Evolutionary conservation across 2,329 filamentous ascomycete genomes (phyloP).

Genomic region (Epichloe festucae): DNA sequence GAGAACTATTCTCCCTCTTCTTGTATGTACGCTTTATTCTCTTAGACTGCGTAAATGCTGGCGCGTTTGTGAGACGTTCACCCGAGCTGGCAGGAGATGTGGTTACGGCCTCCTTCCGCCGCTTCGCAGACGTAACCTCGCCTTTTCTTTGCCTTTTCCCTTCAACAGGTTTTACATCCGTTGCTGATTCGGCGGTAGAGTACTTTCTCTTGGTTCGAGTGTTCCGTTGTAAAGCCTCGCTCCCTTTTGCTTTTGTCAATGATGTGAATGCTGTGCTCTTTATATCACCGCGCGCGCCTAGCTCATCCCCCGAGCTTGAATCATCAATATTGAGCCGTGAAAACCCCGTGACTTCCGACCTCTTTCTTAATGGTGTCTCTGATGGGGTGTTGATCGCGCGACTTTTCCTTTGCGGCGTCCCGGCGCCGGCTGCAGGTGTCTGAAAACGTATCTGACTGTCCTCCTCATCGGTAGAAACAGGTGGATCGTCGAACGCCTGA

Average conservation of each 20-base stretch:
- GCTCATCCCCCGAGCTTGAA: conserved; percentile 15
- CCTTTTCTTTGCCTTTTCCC: conserved; percentile 6
- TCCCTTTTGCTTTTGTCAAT: conserved; percentile 13
- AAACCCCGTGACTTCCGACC: background rate
- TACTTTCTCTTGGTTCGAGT: conserved; percentile 4
- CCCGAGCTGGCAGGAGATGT: conserved; percentile 8
- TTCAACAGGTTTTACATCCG: background rate
- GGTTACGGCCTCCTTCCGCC: background rate
- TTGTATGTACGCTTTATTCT: conserved; percentile 14
- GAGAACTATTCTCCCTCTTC: conserved; percentile 11
- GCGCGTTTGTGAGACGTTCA: conserved; percentile 12
- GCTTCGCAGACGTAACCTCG: background rate
- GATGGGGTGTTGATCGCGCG: background rate
- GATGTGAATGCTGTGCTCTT: conserved; percentile 21
- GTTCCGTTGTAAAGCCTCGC: conserved; percentile 1
- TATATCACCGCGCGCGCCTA: conserved; percentile 18
- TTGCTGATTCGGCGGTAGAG: background rate
- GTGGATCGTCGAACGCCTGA: conserved; percentile 11
- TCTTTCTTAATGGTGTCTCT: background rate
- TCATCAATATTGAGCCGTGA: conserved; percentile 6
- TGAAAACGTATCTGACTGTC: conserved; percentile 1
- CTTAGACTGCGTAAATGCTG: conserved; percentile 12
- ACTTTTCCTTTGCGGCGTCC: background rate
- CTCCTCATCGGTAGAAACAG: conserved; percentile 18
- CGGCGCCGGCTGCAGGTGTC: conserved; percentile 2